Evolutionary conservation across 2,329 filamentous ascomycete genomes (phyloP).

Genomic region (Meredithiella fracta): DNA sequence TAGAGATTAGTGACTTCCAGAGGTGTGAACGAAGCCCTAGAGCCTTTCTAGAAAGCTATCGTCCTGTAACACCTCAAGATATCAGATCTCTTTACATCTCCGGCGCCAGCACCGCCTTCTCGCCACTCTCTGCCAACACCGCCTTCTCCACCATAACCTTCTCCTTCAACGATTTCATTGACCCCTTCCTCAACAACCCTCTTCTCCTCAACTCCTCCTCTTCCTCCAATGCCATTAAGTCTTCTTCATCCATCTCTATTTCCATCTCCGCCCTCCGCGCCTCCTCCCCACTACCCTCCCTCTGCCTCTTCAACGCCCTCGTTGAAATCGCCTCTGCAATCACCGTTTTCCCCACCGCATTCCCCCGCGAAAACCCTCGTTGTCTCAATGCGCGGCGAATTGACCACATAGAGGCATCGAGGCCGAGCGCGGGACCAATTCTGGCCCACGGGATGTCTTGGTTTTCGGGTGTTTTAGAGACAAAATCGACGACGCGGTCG

Average conservation of each 20-base stretch:
- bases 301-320: not conserved
- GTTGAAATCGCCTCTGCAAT: conserved; percentile 7
- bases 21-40: not conserved
- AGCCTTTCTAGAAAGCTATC: not conserved
- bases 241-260: not conserved
- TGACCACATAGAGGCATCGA: conserved; percentile 12
- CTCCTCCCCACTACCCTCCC: not conserved
- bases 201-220: not conserved
- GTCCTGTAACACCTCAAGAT: no score
- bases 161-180: not conserved
- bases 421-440: conserved; percentile 12
- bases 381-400: conserved; percentile 9
- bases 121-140: conserved; percentile 1
- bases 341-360: conserved; percentile 9
- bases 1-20: not conserved
- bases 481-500: conserved; percentile 13
- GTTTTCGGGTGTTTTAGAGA: conserved; percentile 6
- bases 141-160: not conserved
- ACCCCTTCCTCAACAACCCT: not conserved
- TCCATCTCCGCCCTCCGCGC: not conserved
- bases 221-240: conserved; percentile 2
- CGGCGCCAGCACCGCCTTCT: not conserved
- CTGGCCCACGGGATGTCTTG: conserved; percentile 13
- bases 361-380: conserved; percentile 10
- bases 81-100: not conserved